Evolutionary conservation across 1,139 yeast genomes (phyloP), one percentile per base, ranked within the genome.

Genomic region (Geotrichum reessii): DNA sequence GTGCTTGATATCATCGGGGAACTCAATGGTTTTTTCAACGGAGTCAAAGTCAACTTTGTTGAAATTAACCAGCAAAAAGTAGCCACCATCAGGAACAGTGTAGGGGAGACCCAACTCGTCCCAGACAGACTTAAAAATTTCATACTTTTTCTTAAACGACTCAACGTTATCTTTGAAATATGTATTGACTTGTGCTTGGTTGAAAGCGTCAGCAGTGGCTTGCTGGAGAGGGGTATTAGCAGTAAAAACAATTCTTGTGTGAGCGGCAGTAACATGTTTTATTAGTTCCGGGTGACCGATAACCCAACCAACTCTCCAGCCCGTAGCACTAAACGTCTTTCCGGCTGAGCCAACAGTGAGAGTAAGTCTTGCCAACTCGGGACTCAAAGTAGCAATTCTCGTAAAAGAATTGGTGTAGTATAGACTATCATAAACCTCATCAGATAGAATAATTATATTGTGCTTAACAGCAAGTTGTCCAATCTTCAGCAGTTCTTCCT

Each of bases 281-380:
- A 93, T 79, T 65, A 92, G 78, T 27, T 86, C 87, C 14, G 88
- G 81, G 56, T 88, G 86, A 5, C 97, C 98, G 63, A 92, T 86
- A 47, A 93, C 81, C 95, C 96, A 93, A 56, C 99, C 99, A 57
- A 93, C 82, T 77, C 99, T 85, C 97, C 98, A 93, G 58, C 99
- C 99, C 24, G 99, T 93, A 49, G 97, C 97, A 33, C 97, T 96
- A 76, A 93, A 93, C 0, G 96, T 85, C 74, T 93, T 93, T 62
- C 99, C 99, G 6, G 97, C 99, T 42, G 97, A 89, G 0, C 98
- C 98, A 19, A 93, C 95, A 3, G 97, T 86, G 59, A 93, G 76
- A 0, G 97, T 89, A 67, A 93, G 78, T 58, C 83, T 82, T 28
- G 83, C 85, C 62, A 92, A 81, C 67, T 90, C 97, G 2, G 92